These are phyloP conservation scores for Proliferodiscus dingleyae DNA, from an alignment of 2,329 filamentous ascomycete species.

Conservation along the genomic window DNA sequence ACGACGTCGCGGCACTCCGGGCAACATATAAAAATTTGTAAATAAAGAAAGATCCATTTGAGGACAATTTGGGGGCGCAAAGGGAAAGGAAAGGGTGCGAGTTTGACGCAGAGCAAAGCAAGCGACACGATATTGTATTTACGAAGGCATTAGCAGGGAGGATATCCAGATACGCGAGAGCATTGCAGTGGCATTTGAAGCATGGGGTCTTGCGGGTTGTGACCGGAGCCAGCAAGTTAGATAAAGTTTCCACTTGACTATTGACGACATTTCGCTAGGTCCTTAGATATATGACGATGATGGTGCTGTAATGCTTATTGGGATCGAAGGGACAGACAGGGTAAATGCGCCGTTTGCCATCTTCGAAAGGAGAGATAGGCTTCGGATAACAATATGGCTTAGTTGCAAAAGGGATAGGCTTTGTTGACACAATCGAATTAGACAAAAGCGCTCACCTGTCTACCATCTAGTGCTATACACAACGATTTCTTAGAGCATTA, in stretches of 20 bases:
- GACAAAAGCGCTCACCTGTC: too few species aligned
- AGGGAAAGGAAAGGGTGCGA: constrained; percentile 6
- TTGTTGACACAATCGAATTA: too few species aligned
- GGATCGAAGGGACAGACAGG: background rate
- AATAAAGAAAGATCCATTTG: constrained; percentile 25
- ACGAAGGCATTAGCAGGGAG: constrained; percentile 11
- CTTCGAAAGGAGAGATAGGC: too few species aligned
- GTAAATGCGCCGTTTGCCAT: too few species aligned
- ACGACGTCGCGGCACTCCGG: constrained; percentile 24
- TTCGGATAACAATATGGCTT: background rate
- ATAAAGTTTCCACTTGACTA: background rate
- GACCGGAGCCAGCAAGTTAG: background rate
- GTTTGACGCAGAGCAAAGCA: constrained; percentile 2
- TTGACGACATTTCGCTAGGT: constrained; percentile 2
- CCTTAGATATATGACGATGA: constrained; percentile 3
- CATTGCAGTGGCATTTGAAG: constrained; percentile 8
- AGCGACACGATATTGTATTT: constrained; percentile 12
- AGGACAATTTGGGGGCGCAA: constrained; percentile 2
- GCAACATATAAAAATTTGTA: constrained; percentile 32
- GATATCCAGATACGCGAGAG: constrained; percentile 3
- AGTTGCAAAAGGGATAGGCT: too few species aligned
- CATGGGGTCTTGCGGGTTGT: background rate
- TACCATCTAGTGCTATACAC: too few species aligned
- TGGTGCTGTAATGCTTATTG: background rate
- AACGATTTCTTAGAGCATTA: too few species aligned